Base-by-base conservation (phyloP, 495 filamentous ascomycete genomes). In the Niebla homalea region DNA sequence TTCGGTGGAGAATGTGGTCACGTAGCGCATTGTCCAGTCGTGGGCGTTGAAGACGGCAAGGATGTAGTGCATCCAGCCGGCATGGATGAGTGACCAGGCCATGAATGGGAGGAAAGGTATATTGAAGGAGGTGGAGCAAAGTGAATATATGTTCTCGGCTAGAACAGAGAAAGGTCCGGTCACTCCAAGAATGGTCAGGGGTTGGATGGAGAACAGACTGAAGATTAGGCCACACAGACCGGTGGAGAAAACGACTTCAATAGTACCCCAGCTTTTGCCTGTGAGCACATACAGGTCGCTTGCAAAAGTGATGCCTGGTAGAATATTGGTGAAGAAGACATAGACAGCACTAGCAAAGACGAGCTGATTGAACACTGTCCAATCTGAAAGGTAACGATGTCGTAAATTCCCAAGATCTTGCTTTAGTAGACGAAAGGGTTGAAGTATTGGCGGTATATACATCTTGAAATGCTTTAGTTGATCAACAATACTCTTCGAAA, bases 1-100 rank as follows among this genome's bases (percentile, higher is more conserved):
- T 57, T 86, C 81, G 15, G 76, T 81, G 22, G 73, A 77, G 57
- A 85, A 85, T 5, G 72, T 82, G 0, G 82, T 86, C 20, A 86
- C 82, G 57, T 86, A 85, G 48, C 77, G 71, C 82, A 86, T 86
- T 2, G 81, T 84, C 79, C 78, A 86, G 63, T 85, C 80, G 52
- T 84, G 81, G 19, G 80, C 81, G 60, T 86, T 85, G 56, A 84
- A 72, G 36, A 84, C 76, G 43, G 82, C 82, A 16, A 85, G 65
- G 5, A 85, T 57, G 59, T 77, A 81, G 57, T 82, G 80, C 67
- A 85, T 74, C 81, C 82, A 85, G 11, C 64, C 74, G 22, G 83
- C 73, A 61, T 85, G 81, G 45, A 85, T 83, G 26, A 82, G 69
- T 8, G 77, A 75, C 83, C 82, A 87, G 6, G 81, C 81, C 81